phyloP scores from a whole-genome alignment of 2,329 filamentous ascomycete species.

The Hypoxylon sp. region DNA sequence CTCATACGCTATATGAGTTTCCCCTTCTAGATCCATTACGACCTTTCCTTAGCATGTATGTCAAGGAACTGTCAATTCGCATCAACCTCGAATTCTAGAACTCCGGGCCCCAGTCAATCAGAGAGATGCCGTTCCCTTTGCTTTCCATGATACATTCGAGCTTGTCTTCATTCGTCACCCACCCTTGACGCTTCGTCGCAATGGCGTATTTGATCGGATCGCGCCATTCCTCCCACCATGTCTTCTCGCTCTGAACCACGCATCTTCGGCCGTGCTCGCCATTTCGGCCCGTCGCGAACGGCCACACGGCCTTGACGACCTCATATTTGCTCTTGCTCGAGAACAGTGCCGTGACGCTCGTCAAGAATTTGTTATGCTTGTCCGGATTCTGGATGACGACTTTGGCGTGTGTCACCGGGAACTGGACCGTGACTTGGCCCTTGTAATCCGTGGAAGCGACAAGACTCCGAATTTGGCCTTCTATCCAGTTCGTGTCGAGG shows the following conservation, averaged over 20 bases:
- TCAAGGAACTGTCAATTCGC: neutral
- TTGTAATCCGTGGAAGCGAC: conserved; percentile 64
- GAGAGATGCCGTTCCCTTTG: conserved; percentile 54
- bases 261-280: conserved; percentile 61
- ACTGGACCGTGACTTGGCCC: conserved; percentile 61
- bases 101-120: conserved; percentile 62
- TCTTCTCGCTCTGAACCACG: conserved; percentile 68
- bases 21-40: neutral
- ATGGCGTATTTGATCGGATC: conserved; percentile 59
- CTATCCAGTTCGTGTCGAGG: conserved; percentile 67
- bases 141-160: conserved; percentile 67
- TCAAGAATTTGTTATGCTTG: conserved; percentile 67
- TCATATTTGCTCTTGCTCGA: conserved; percentile 67
- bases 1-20: neutral
- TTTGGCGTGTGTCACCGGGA: conserved; percentile 63
- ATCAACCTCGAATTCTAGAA: conserved; percentile 3
- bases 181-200: conserved; percentile 57
- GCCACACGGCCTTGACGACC: conserved; percentile 69
- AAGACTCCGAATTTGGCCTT: conserved; percentile 66
- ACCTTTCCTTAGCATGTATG: neutral
- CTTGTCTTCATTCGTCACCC: conserved; percentile 67
- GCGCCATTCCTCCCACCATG: conserved; percentile 68
- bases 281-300: conserved; percentile 64
- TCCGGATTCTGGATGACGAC: conserved; percentile 64
- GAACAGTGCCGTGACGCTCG: conserved; percentile 65